A percentile compares a stretch with the other conserved stretches of the same genome.
Conservation (phyloP, 192 early-diverging fungal genomes). For the Coemansia sp. region DNA sequence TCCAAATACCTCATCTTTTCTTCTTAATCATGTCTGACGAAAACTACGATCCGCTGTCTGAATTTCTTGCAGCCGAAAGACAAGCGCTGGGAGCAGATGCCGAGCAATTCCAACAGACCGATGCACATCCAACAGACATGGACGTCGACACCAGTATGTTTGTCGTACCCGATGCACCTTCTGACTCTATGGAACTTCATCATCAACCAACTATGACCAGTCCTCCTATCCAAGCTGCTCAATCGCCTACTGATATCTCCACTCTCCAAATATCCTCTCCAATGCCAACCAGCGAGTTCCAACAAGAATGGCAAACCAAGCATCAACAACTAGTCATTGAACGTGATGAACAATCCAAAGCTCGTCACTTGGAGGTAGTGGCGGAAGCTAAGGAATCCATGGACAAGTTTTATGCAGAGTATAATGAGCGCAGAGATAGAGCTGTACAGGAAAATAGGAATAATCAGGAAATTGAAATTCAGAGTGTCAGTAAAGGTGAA, state of each 20-base stretch:
- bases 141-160: slow-evolving; percentile 10
- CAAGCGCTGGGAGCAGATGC: slow-evolving; percentile 71
- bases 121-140: slow-evolving; percentile 2
- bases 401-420: slow-evolving; percentile 80
- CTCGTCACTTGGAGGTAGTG: slow-evolving; percentile 61
- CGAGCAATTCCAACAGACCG: slow-evolving; percentile 56
- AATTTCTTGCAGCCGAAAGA: slow-evolving; percentile 76
- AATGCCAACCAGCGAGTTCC: slow-evolving; percentile 18
- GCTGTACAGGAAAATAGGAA: slow-evolving; percentile 64
- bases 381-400: slow-evolving; percentile 63
- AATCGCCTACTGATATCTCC: too few relatives aligned
- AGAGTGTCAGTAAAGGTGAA: slow-evolving; percentile 59
- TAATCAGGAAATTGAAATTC: slow-evolving; percentile 50
- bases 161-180: neutral
- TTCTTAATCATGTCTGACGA: slow-evolving; percentile 33
- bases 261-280: neutral
- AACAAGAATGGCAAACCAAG: slow-evolving; percentile 67
- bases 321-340: slow-evolving; percentile 58
- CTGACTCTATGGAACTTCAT: too few relatives aligned
- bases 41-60: slow-evolving; percentile 63
- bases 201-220: neutral
- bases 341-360: slow-evolving; percentile 60
- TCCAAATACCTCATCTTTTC: slow-evolving; percentile 1
- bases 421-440: slow-evolving; percentile 71
- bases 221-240: too few relatives aligned